Evolutionary conservation across 441 rosid species (phyloP).

Genomic region (Isatis lusitanica): DNA sequence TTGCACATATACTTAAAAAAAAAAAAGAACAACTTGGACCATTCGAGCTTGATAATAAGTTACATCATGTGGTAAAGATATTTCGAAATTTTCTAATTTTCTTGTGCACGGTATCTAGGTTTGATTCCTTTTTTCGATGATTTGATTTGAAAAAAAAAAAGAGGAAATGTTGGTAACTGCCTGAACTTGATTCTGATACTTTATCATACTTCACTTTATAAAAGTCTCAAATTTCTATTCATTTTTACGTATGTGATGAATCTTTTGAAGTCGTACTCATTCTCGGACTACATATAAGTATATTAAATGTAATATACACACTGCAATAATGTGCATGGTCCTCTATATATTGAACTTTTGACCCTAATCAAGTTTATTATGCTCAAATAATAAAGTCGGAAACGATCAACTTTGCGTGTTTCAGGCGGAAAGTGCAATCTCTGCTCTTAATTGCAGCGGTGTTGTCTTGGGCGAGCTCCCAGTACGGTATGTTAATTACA

Average conservation of each 20-base stretch:
- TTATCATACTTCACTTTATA: not conserved
- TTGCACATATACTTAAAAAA: not conserved
- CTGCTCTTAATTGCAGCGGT: constrained; percentile 82
- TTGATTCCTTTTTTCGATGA: not conserved
- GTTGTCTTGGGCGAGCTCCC: constrained; percentile 69
- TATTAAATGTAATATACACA: not conserved
- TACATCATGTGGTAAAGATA: not conserved
- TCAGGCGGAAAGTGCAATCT: constrained; percentile 88
- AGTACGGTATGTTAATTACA: constrained; percentile 50
- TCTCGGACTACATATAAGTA: not conserved
- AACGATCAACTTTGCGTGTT: not conserved
- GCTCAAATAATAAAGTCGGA: not conserved
- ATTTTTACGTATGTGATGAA: not conserved
- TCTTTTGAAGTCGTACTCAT: not conserved
- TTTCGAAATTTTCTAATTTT: not conserved
- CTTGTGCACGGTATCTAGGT: not conserved
- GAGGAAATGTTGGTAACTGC: not conserved
- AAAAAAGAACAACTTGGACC: not conserved
- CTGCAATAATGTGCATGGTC: not conserved
- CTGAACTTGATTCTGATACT: not conserved
- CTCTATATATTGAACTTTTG: constrained; percentile 5
- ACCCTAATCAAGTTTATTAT: not conserved
- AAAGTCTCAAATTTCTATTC: not conserved
- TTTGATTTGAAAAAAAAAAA: not conserved
- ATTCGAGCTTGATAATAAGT: not conserved